phyloP scores from a whole-genome alignment of 2,329 filamentous ascomycete genomes.

The Aurifilum marmelostoma region DNA sequence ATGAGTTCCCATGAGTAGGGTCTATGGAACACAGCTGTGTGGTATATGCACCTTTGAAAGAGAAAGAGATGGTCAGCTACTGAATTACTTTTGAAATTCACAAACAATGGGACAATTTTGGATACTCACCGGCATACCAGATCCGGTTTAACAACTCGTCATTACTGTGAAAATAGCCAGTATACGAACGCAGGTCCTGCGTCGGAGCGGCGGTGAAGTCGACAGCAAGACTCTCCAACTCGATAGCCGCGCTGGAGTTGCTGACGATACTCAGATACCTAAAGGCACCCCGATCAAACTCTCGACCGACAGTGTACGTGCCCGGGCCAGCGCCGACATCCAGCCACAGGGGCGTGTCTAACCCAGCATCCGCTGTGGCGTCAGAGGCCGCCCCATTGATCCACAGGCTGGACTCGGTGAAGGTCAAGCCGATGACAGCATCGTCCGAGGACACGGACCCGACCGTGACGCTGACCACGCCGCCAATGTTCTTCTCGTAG shows the following conservation, averaged over 20 bases:
- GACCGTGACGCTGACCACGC: constrained; percentile 10
- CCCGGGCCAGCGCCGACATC: constrained; percentile 14
- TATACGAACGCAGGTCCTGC: constrained; percentile 39
- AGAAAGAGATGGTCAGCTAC: neutral
- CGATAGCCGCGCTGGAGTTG: constrained; percentile 46
- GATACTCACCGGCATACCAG: constrained; percentile 40
- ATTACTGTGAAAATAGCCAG: constrained; percentile 35
- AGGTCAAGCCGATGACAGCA: constrained; percentile 14
- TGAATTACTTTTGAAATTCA: neutral
- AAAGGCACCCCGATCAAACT: constrained; percentile 48
- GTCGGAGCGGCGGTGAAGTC: constrained; percentile 45
- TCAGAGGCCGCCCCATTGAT: constrained; percentile 20
- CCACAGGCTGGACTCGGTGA: constrained; percentile 18
- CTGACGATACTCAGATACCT: constrained; percentile 45
- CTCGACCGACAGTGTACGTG: constrained; percentile 11
- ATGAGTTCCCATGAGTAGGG: constrained; percentile 15
- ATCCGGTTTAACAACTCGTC: constrained; percentile 42
- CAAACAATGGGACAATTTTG: too few species aligned
- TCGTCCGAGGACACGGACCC: constrained; percentile 8
- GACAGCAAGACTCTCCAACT: constrained; percentile 41
- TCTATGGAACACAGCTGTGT: constrained; percentile 37
- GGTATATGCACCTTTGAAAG: constrained; percentile 33
- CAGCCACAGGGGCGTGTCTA: constrained; percentile 16
- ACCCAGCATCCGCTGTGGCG: constrained; percentile 9
- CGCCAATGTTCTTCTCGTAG: constrained; percentile 27